These are phyloP conservation scores for Penicillium nordicum DNA, from an alignment of 2,329 filamentous ascomycete species.

Conservation along the genomic window DNA sequence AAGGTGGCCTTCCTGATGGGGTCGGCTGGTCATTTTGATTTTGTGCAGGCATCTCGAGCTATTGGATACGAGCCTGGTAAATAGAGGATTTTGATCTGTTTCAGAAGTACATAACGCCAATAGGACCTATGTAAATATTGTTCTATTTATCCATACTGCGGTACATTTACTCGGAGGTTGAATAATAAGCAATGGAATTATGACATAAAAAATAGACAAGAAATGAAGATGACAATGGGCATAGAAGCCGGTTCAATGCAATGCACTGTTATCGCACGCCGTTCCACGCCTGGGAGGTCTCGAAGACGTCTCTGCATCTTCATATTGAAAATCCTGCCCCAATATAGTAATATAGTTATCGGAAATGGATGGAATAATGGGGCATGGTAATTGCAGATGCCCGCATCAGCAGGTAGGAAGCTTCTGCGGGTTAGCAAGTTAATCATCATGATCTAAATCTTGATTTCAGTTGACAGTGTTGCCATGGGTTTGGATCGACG, in stretches of 20 bases:
- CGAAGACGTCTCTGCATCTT: slow-evolving; percentile 13
- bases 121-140: not conserved
- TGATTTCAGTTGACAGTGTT: slow-evolving; percentile 4
- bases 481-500: slow-evolving; percentile 1
- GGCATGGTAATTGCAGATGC: not conserved
- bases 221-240: not conserved
- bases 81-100: not conserved
- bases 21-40: slow-evolving; percentile 17
- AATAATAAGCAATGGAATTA: not conserved
- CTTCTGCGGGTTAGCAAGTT: not conserved
- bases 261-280: slow-evolving; percentile 12
- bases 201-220: not conserved
- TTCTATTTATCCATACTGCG: not conserved
- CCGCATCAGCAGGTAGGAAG: not conserved
- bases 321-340: not conserved
- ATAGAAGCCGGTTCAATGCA: slow-evolving; percentile 12
- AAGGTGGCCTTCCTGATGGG: slow-evolving; percentile 5
- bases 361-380: not conserved
- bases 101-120: not conserved
- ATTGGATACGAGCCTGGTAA: slow-evolving; percentile 20
- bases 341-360: slow-evolving; percentile 12
- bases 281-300: slow-evolving; percentile 6
- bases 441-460: not conserved
- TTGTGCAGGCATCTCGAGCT: slow-evolving; percentile 17
- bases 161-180: not conserved